These are phyloP conservation scores for Penicillium argentinense DNA, from an alignment of 495 filamentous ascomycete species.

Conservation along the genomic window DNA sequence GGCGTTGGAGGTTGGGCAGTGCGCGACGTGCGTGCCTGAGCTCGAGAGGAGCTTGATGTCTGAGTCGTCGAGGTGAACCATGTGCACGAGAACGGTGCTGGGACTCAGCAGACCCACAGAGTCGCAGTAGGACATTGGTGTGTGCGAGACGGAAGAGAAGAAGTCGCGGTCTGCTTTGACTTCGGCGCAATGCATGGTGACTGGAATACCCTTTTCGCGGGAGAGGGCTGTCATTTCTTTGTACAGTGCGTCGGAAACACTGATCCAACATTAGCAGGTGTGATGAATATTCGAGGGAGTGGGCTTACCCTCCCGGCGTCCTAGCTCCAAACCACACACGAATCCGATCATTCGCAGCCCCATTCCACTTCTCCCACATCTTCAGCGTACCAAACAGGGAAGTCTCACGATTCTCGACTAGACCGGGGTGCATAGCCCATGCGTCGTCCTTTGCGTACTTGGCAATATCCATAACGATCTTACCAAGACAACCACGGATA, in stretches of 20 bases:
- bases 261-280: constrained; percentile 11
- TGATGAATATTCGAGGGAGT: neutral
- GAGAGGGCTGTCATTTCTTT: constrained; percentile 46
- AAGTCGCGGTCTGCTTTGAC: constrained; percentile 40
- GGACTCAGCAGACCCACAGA: constrained; percentile 41
- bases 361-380: constrained; percentile 51
- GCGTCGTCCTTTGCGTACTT: constrained; percentile 45
- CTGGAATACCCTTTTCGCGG: constrained; percentile 39
- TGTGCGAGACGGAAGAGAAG: constrained; percentile 40
- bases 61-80: constrained; percentile 47
- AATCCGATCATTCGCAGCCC: constrained; percentile 45
- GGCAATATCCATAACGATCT: constrained; percentile 39
- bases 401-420: constrained; percentile 45
- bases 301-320: constrained; percentile 45
- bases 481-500: constrained; percentile 48
- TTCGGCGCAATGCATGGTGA: constrained; percentile 46
- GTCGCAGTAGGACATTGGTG: constrained; percentile 44
- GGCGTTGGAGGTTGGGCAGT: constrained; percentile 51
- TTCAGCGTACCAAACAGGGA: constrained; percentile 41
- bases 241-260: constrained; percentile 45
- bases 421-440: constrained; percentile 51
- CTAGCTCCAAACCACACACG: constrained; percentile 52
- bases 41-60: constrained; percentile 40
- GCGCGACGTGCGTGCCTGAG: constrained; percentile 47
- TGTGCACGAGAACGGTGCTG: constrained; percentile 42